A percentile compares a stretch with the other conserved stretches of the same genome.
These are phyloP conservation scores for Claviceps lovelessii DNA, from an alignment of 2,329 filamentous ascomycete species.

Conservation along the genomic window DNA sequence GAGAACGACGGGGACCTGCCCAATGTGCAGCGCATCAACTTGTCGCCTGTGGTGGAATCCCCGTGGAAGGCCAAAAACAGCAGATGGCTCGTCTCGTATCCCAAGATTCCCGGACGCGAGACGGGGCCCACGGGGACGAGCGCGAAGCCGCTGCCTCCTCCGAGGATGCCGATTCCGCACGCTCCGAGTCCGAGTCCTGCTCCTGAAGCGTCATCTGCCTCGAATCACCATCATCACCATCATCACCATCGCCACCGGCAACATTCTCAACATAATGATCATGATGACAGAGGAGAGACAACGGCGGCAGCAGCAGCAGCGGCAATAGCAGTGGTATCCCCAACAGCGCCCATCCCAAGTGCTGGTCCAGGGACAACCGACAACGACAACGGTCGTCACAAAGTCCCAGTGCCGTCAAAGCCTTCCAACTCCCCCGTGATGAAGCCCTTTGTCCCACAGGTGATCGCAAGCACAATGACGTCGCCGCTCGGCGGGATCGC, in stretches of 20 bases:
- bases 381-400: background rate
- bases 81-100: conserved; percentile 19
- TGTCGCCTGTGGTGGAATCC: conserved; percentile 37
- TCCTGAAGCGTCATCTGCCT: background rate
- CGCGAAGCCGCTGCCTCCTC: conserved; percentile 19
- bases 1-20: conserved; percentile 9
- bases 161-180: conserved; percentile 15
- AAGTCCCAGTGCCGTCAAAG: background rate
- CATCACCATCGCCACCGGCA: background rate
- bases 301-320: background rate
- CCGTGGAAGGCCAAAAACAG: conserved; percentile 17
- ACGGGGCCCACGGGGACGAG: conserved; percentile 3
- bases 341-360: background rate
- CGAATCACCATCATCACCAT: background rate
- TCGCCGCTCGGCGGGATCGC: background rate
- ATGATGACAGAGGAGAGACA: background rate
- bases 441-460: background rate
- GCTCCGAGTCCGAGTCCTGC: background rate
- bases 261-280: background rate
- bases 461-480: background rate
- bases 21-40: conserved; percentile 15
- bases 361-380: background rate
- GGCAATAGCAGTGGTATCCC: background rate
- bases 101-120: conserved; percentile 14
- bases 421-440: background rate